These are phyloP conservation scores for Leccinellum luteum DNA, from an alignment of 768 basidiomycete species.

Conservation along the genomic window DNA sequence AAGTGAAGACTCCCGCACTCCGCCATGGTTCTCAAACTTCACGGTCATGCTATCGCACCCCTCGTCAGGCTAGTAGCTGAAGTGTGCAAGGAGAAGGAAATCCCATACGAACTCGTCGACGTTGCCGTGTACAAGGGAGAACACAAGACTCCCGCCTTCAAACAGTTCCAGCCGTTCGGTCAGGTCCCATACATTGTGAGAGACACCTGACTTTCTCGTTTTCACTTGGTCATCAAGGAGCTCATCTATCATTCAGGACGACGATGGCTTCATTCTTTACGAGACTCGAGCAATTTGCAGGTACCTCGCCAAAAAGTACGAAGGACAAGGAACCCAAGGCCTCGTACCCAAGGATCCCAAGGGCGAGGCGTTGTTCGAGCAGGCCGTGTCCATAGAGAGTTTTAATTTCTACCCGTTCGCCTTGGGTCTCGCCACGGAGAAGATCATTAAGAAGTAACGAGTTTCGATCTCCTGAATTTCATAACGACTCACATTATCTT, in stretches of 20 bases:
- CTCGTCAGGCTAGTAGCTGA: constrained; percentile 40
- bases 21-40: constrained; percentile 45
- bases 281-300: not conserved
- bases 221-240: not conserved
- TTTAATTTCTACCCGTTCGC: constrained; percentile 50
- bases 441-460: constrained; percentile 48
- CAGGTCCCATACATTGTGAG: constrained; percentile 10
- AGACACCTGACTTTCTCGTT: not conserved
- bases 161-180: constrained; percentile 16
- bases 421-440: constrained; percentile 41
- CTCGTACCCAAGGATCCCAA: constrained; percentile 18
- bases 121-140: constrained; percentile 10
- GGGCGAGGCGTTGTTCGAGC: constrained; percentile 18
- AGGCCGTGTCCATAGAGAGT: constrained; percentile 17
- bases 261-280: not conserved
- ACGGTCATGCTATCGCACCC: constrained; percentile 37
- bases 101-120: constrained; percentile 37
- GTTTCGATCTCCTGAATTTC: constrained; percentile 9
- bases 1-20: not conserved
- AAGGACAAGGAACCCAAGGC: constrained; percentile 17
- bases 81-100: constrained; percentile 38
- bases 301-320: constrained; percentile 31
- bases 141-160: not conserved
- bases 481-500: constrained; percentile 3
- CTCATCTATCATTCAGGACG: not conserved